Conservation (phyloP, 108 stramenopile genomes). For the Pseudonitzschia delicatissima region DNA sequence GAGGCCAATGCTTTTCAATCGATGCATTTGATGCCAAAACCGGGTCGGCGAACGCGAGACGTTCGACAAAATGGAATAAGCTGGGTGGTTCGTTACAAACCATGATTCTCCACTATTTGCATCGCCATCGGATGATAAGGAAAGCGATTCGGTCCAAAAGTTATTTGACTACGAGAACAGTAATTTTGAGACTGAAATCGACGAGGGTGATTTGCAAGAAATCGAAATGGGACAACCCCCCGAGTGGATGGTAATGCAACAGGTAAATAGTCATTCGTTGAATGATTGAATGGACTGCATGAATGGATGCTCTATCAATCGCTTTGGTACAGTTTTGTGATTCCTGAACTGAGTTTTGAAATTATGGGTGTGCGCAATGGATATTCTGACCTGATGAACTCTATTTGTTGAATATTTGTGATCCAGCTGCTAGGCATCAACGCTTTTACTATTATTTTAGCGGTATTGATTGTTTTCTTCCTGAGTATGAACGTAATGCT, state of each 20-base stretch:
- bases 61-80: no score
- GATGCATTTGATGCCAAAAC: neutral
- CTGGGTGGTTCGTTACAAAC: neutral
- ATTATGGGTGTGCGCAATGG: neutral
- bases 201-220: constrained; percentile 42
- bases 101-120: neutral
- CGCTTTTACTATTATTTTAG: constrained; percentile 74
- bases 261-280: constrained; percentile 36
- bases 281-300: neutral
- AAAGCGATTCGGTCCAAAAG: constrained; percentile 6
- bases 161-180: neutral
- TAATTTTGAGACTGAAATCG: no score
- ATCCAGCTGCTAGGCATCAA: constrained; percentile 73
- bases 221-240: constrained; percentile 56
- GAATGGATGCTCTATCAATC: neutral
- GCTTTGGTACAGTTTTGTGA: no score
- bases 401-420: no score
- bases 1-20: neutral
- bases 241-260: constrained; percentile 55
- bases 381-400: no score
- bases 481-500: constrained; percentile 55
- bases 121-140: neutral
- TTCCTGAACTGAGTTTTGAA: neutral
- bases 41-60: neutral
- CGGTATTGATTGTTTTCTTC: constrained; percentile 55